Evolutionary conservation across 1,284 basidiomycete species (phyloP), one percentile per base, ranked within the genome.

Genomic region (Pseudozyma flocculosa): DNA sequence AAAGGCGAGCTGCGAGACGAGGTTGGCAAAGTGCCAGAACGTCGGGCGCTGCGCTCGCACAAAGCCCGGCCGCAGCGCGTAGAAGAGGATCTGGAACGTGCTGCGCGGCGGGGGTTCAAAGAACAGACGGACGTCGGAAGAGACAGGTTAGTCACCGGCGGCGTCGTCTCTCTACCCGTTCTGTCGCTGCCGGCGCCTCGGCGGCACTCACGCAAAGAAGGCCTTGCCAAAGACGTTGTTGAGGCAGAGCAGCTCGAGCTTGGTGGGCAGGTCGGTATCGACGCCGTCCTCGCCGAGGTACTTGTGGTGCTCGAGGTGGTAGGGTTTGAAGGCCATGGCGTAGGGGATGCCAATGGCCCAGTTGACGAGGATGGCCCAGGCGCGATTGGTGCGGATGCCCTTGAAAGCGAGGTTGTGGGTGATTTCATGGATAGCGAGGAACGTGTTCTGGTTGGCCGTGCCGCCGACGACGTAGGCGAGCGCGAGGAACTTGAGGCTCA

Each of bases 51-150:
- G 94, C 3, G 85, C 82, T 43, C 91, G 87, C 50, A 97, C 87
- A 74, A 98, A 89, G n/a, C 89, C 90, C 0, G 94, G 94, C 26
- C 94, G 88, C 42, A 98, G 83, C 29, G 95, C 95, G 78, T 98
- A 98, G 82, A 98, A 98, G 53, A 98, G 81, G 66, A 98, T 92
- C 81, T 98, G 95, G 81, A 97, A 98, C 1, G 92, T 94, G 50
- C 50, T 30, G 47, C 10, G 26, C 29, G 34, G 34, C 18, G 39
- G 14, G 44, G n/a, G 21, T 26, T 26, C 38, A 45, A 38, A 14
- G 40, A 17, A 9, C 21, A 42, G 10, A 24, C 17, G n/a, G n/a
- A n/a, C n/a, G n/a, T n/a, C n/a, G n/a, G n/a, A n/a, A n/a, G 38
- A 8, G 18, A n/a, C 38, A 17, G n/a, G n/a, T n/a, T n/a, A n/a